Evolutionary conservation across 1,284 basidiomycete genomes (phyloP).

Genomic region (Irpex sp.): DNA sequence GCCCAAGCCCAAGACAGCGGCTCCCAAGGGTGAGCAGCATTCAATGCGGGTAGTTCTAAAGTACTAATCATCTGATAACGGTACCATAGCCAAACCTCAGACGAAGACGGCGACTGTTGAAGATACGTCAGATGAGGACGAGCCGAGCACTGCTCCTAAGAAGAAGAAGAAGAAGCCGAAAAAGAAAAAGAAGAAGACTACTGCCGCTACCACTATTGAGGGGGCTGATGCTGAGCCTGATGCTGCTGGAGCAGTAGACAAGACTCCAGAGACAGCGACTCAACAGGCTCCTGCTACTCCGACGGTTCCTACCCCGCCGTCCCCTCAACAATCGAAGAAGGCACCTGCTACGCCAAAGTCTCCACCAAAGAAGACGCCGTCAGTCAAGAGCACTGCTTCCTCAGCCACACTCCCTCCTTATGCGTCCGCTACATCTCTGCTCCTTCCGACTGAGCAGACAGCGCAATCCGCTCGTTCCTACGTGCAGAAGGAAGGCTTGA

Average conservation of each 20-base stretch:
- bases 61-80: not conserved
- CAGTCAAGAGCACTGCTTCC: constrained; percentile 15
- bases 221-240: constrained; percentile 7
- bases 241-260: not conserved
- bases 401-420: constrained; percentile 25
- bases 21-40: constrained; percentile 1
- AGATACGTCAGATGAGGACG: constrained; percentile 47
- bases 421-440: constrained; percentile 42
- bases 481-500: constrained; percentile 47
- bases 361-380: constrained; percentile 13
- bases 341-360: constrained; percentile 12
- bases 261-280: not conserved
- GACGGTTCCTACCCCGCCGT: not conserved
- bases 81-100: constrained; percentile 18
- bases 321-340: constrained; percentile 15
- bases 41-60: not conserved
- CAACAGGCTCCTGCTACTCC: not conserved
- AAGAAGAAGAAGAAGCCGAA: constrained; percentile 40
- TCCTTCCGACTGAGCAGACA: constrained; percentile 40
- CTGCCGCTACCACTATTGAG: constrained; percentile 27
- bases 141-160: constrained; percentile 13
- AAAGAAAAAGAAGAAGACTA: constrained; percentile 55
- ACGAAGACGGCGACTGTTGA: constrained; percentile 53
- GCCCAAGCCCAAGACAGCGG: constrained; percentile 3
- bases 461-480: constrained; percentile 73